Evolutionary conservation across 352 stramenopile species (phyloP).

Genomic region (Phytophthora capsici): DNA sequence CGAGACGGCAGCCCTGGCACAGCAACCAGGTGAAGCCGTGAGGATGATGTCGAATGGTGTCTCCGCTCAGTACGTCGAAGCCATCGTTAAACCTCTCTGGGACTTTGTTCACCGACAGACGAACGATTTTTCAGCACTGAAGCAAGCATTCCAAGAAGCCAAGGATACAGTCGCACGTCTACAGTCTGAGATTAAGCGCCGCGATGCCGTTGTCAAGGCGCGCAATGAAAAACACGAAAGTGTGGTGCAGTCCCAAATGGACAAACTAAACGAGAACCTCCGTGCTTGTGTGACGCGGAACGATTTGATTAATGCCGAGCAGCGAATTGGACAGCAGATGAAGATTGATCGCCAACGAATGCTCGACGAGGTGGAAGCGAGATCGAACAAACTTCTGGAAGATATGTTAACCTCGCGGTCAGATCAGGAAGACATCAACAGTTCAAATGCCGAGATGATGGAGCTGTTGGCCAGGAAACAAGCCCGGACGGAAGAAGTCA

Average conservation of each 20-base stretch:
- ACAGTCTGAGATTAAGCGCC: slow-evolving; percentile 84
- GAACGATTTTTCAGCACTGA: slow-evolving; percentile 70
- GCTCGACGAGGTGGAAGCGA: slow-evolving; percentile 63
- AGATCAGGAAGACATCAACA: slow-evolving; percentile 89
- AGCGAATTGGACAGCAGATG: slow-evolving; percentile 79
- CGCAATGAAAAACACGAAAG: slow-evolving; percentile 81
- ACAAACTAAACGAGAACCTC: slow-evolving; percentile 82
- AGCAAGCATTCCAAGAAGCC: slow-evolving; percentile 69
- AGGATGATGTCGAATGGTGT: slow-evolving; percentile 10
- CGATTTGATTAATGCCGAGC: slow-evolving; percentile 77
- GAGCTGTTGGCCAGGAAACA: slow-evolving; percentile 63
- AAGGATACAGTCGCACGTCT: slow-evolving; percentile 76
- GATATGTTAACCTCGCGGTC: slow-evolving; percentile 61
- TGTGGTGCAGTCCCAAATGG: slow-evolving; percentile 73
- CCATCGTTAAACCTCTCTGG: slow-evolving; percentile 72
- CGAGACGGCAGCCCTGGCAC: slow-evolving; percentile 28
- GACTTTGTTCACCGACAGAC: slow-evolving; percentile 82
- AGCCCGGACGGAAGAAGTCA: slow-evolving; percentile 55
- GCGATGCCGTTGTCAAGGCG: slow-evolving; percentile 77
- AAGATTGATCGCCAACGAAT: slow-evolving; percentile 63
- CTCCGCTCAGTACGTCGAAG: slow-evolving; percentile 32
- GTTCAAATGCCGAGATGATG: slow-evolving; percentile 68
- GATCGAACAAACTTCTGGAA: slow-evolving; percentile 73
- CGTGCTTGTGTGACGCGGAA: slow-evolving; percentile 78
- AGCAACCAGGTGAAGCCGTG: neutral